Evolutionary conservation across 2,329 filamentous ascomycete genomes (phyloP).

Genomic region (Golovinomyces cichoracearum): DNA sequence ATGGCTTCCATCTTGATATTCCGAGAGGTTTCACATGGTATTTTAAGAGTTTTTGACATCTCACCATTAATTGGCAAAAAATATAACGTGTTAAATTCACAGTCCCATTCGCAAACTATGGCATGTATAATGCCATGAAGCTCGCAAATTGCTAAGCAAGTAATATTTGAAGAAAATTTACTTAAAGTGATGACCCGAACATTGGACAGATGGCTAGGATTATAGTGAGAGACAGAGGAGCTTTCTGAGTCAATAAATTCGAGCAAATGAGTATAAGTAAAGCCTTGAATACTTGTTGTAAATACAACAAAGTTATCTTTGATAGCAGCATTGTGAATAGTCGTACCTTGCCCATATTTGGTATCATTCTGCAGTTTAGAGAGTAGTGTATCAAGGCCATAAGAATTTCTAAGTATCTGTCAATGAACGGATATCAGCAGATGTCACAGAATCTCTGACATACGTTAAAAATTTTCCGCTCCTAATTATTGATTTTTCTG

Average conservation of each 20-base stretch:
- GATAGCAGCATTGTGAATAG: slow-evolving; percentile 10
- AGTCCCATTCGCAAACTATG: slow-evolving; percentile 7
- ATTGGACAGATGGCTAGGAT: background rate
- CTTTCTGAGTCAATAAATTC: slow-evolving; percentile 1
- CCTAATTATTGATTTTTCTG: slow-evolving; percentile 18
- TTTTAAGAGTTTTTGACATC: slow-evolving; percentile 2
- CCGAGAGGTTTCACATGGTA: slow-evolving; percentile 2
- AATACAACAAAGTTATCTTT: slow-evolving; percentile 8
- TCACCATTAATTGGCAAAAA: slow-evolving; percentile 6
- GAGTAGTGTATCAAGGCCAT: slow-evolving; percentile 4
- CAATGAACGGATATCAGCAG: slow-evolving; percentile 1
- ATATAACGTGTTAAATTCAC: slow-evolving; percentile 4
- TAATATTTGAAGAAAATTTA: slow-evolving; percentile 5
- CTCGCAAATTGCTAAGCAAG: slow-evolving; percentile 5
- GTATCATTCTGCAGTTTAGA: slow-evolving; percentile 1
- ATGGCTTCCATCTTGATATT: slow-evolving; percentile 7
- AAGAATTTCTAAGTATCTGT: background rate
- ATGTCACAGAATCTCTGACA: slow-evolving; percentile 2
- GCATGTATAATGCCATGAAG: slow-evolving; percentile 4
- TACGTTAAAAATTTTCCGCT: slow-evolving; percentile 6
- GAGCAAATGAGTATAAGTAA: slow-evolving; percentile 7
- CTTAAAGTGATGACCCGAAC: slow-evolving; percentile 5
- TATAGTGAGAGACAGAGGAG: slow-evolving; percentile 4
- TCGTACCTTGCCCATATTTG: slow-evolving; percentile 3
- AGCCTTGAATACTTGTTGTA: slow-evolving; percentile 6